Evolutionary conservation across 1,139 yeast genomes (phyloP).

Genomic region (Saccharomyces pastorianus): DNA sequence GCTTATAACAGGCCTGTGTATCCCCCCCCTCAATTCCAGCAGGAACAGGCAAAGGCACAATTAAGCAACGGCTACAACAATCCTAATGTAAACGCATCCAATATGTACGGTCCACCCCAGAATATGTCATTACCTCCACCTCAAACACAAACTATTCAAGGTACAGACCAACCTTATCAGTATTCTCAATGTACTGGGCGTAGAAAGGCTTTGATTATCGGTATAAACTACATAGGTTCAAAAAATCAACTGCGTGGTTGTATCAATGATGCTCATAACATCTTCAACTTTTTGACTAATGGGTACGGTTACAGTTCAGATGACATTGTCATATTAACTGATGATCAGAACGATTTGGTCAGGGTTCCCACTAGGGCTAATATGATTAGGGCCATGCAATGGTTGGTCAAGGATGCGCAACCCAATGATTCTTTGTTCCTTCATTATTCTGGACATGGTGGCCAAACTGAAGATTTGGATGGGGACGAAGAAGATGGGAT

Average conservation of each 20-base stretch:
- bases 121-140: slow-evolving; percentile 22
- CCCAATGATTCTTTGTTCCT: slow-evolving; percentile 82
- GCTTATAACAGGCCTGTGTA: slow-evolving; percentile 4
- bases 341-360: slow-evolving; percentile 53
- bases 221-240: slow-evolving; percentile 81
- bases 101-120: slow-evolving; percentile 13
- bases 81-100: slow-evolving; percentile 11
- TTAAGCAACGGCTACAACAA: slow-evolving; percentile 8
- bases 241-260: slow-evolving; percentile 70
- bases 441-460: slow-evolving; percentile 95
- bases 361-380: slow-evolving; percentile 70
- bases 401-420: slow-evolving; percentile 76
- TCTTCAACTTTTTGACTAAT: slow-evolving; percentile 47
- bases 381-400: slow-evolving; percentile 78
- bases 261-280: slow-evolving; percentile 70
- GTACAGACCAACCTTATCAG: slow-evolving; percentile 37
- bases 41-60: slow-evolving; percentile 7
- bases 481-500: slow-evolving; percentile 90
- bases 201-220: slow-evolving; percentile 76
- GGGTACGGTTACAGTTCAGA: slow-evolving; percentile 61
- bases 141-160: slow-evolving; percentile 18
- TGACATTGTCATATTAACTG: slow-evolving; percentile 80
- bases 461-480: slow-evolving; percentile 65
- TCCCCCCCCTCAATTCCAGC: slow-evolving; percentile 9
- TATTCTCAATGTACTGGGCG: slow-evolving; percentile 71